Base-by-base conservation (phyloP, 192 early-diverging fungal genomes). In the Podila horticola region DNA sequence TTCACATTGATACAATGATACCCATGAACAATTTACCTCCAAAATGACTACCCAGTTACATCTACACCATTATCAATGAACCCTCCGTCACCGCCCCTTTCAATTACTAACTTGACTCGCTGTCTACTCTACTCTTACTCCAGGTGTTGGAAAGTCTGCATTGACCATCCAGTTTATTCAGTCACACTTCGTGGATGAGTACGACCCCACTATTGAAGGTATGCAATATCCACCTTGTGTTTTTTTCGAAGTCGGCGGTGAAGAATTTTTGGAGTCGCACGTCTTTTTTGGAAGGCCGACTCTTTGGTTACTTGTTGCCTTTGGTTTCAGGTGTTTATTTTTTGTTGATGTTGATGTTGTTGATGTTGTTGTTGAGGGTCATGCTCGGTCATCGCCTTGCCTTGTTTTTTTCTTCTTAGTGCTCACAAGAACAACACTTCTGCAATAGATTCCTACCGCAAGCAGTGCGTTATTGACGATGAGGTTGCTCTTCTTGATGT, bases 191-290 rank as follows among this genome's bases (percentile, higher is more conserved):
- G 91, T 94, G 58, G 91, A 95, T 71, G 93, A 93, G 74, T 99
- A 99, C 79, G 97, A 99, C 82, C 97, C 97, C 11, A 99, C 97
- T 22, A 99, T 97, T 68, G 97, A 98, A 87, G 91, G 90, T 88
- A 89, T 66, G 68, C 33, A 15, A 45, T 45, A 8, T 45, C 8
- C 15, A 17, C 38, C 15, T 36, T 34, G 33, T 34, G 12, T 1
- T 12, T 45, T 45, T 45, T 45, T 45, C 15, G 41, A 45, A 13
- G 15, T 15, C 41, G 41, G 15, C 41, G 15, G 41, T 45, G 41
- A 12, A 45, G 41, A 45, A 45, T 45, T 45, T 45, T 45, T 45
- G 11, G 41, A 45, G 41, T 45, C 41, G 41, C 41, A 15, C 15
- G 13, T 17, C 41, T 45, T 45, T 45, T 45, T 68, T 33, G 67